These are phyloP conservation scores for Ophiocordyceps camponoti-leonardi DNA, from an alignment of 2,329 filamentous ascomycete species.

Conservation along the genomic window DNA sequence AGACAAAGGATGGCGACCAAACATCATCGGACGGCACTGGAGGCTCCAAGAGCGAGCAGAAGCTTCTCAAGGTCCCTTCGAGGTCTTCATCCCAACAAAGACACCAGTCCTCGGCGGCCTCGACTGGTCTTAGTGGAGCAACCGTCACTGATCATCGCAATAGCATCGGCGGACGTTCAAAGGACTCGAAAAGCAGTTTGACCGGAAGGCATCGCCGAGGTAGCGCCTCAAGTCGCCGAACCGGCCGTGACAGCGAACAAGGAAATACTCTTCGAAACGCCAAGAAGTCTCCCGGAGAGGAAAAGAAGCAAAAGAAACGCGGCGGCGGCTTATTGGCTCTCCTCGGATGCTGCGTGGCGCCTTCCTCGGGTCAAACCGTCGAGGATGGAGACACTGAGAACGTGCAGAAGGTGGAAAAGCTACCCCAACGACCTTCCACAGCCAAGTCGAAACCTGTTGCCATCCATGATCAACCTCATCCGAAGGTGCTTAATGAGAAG, in stretches of 20 bases:
- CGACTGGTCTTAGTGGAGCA: conserved; percentile 41
- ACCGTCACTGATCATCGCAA: conserved; percentile 42
- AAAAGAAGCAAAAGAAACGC: conserved; percentile 39
- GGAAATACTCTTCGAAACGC: conserved; percentile 30
- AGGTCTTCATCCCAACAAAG: conserved; percentile 43
- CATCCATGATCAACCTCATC: conserved; percentile 29
- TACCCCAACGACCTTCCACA: conserved; percentile 35
- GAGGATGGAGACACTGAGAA: conserved; percentile 34
- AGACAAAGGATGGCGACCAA: conserved; percentile 23
- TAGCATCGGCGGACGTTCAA: conserved; percentile 46
- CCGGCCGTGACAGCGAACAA: conserved; percentile 34
- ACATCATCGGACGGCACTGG: conserved; percentile 23
- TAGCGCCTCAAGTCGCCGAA: conserved; percentile 49
- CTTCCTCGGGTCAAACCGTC: conserved; percentile 38
- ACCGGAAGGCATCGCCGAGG: conserved; percentile 46
- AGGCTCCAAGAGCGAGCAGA: conserved; percentile 29
- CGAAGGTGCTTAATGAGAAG: conserved; percentile 29
- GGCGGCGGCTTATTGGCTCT: conserved; percentile 39
- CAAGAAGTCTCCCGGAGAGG: conserved; percentile 28
- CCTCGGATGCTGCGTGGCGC: conserved; percentile 49
- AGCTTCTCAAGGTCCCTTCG: conserved; percentile 40
- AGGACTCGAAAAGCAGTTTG: conserved; percentile 48
- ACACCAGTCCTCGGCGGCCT: conserved; percentile 40
- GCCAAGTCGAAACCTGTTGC: conserved; percentile 35
- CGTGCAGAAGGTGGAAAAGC: conserved; percentile 39